Percentiles rank a stretch among this genome's conserved stretches.
phyloP scores from a whole-genome alignment of 1,284 basidiomycete species.

The Irpex rosettiformis region DNA sequence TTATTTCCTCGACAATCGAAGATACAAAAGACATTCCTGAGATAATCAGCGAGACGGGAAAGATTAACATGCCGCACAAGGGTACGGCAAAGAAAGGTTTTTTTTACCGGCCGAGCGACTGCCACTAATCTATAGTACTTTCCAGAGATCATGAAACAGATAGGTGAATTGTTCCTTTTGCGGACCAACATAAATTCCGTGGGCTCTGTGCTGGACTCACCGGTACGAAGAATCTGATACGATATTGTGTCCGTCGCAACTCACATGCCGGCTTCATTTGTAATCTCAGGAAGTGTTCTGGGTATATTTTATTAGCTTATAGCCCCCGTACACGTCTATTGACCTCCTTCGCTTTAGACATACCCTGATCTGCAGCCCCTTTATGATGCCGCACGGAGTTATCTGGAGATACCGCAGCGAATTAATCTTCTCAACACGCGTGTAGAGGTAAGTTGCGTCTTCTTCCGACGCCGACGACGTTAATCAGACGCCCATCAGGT shows the following conservation, averaged over 20 bases:
- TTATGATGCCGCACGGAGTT: slow-evolving; percentile 90
- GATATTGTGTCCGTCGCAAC: background rate
- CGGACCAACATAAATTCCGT: slow-evolving; percentile 95
- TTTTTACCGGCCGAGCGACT: no score
- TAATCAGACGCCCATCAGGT: slow-evolving; percentile 45
- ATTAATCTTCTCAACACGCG: slow-evolving; percentile 92
- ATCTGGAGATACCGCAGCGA: slow-evolving; percentile 92
- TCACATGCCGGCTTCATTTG: slow-evolving; percentile 3
- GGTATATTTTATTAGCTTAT: slow-evolving; percentile 42
- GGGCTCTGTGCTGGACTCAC: slow-evolving; percentile 92
- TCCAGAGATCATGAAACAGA: slow-evolving; percentile 97
- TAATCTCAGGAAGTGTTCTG: slow-evolving; percentile 82
- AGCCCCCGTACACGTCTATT: background rate
- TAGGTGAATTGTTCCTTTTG: slow-evolving; percentile 91
- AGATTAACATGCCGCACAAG: slow-evolving; percentile 86
- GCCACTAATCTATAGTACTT: background rate
- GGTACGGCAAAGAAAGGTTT: slow-evolving; percentile 44
- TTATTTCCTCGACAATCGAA: slow-evolving; percentile 92
- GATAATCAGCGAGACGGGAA: slow-evolving; percentile 89
- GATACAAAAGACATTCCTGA: slow-evolving; percentile 97
- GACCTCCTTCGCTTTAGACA: slow-evolving; percentile 42
- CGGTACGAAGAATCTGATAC: slow-evolving; percentile 46
- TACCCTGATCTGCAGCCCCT: slow-evolving; percentile 94
- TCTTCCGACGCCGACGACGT: background rate
- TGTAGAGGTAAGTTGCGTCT: slow-evolving; percentile 63